These are phyloP conservation scores for Fonsecaea multimorphosa DNA, from an alignment of 2,329 filamentous ascomycete species.

Conservation along the genomic window DNA sequence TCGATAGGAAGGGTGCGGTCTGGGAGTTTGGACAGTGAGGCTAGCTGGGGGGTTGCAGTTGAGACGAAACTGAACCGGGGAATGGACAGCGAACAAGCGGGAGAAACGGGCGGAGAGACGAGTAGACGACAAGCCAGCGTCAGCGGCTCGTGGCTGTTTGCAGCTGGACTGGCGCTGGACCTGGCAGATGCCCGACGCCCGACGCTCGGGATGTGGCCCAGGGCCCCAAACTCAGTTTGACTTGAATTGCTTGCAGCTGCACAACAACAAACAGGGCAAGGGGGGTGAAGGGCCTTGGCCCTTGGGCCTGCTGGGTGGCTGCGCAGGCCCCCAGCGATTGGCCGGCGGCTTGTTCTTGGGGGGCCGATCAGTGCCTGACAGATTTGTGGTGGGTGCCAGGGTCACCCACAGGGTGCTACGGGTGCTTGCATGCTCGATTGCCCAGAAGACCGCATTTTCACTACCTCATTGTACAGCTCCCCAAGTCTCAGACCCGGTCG, in stretches of 20 bases:
- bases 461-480: neutral
- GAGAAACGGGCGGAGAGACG: constrained; percentile 3
- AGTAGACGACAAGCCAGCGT: constrained; percentile 23
- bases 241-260: constrained; percentile 7
- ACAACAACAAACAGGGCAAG: constrained; percentile 10
- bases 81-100: constrained; percentile 6
- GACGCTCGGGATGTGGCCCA: constrained; percentile 1
- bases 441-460: no score
- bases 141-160: constrained; percentile 27
- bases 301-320: neutral
- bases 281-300: neutral
- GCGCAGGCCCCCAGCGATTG: neutral
- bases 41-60: constrained; percentile 15
- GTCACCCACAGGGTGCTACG: no score
- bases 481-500: neutral
- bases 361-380: constrained; percentile 3
- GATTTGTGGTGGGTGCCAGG: neutral
- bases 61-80: constrained; percentile 13
- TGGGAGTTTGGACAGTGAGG: constrained; percentile 26
- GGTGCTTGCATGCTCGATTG: no score
- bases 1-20: constrained; percentile 7
- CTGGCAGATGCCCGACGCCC: constrained; percentile 18
- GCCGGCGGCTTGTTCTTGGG: neutral
- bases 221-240: neutral
- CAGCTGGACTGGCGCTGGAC: no score